Evolutionary conservation across 352 stramenopile genomes (phyloP), one percentile per base, ranked within the genome.

Genomic region (Phytophthora constricta): DNA sequence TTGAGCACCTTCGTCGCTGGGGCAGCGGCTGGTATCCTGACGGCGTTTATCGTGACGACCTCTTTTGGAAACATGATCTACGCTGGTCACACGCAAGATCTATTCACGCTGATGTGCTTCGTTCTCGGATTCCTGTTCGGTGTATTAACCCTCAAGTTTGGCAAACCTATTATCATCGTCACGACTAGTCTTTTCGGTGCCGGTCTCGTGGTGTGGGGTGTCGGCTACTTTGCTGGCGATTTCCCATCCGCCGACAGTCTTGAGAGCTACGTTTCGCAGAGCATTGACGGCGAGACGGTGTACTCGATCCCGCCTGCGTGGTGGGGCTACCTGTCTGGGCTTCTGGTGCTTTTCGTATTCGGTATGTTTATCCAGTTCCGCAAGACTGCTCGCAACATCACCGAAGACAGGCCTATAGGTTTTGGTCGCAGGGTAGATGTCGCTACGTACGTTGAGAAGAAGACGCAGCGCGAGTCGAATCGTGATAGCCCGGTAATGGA

Each of bases 141-240:
- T 5, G 48, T 79, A 17, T 20, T 79, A 10, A 68, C 72, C 2
- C 41, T 80, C 53, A 81, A 84, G 58, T 22, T 81, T 3, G 78
- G 83, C 52, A 82, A 83, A 31, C 76, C 76, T 5, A 57, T 81
- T 20, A 17, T 87, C 20, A 71, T 89, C 43, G 43, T 82, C 20
- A 60, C 71, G 5, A 84, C 79, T 17, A 80, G 72, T 53, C 43
- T 82, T 14, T 67, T 84, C n/a, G 80, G 80, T 19, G 72, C 80
- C 1, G 63, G 62, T 0, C 37, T 82, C 16, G 37, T 78, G 4
- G 70, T 72, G 1, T 85, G 76, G 77, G 73, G 80, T 1, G 49
- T 86, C 45, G 77, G 80, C 4, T 86, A 85, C 59, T 89, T 87
- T 42, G 75, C 59, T 9, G 77, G 75, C 23, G 70, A 83, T 47